phyloP scores from a whole-genome alignment of 768 basidiomycete species.

The Gautieria morchelliformis region DNA sequence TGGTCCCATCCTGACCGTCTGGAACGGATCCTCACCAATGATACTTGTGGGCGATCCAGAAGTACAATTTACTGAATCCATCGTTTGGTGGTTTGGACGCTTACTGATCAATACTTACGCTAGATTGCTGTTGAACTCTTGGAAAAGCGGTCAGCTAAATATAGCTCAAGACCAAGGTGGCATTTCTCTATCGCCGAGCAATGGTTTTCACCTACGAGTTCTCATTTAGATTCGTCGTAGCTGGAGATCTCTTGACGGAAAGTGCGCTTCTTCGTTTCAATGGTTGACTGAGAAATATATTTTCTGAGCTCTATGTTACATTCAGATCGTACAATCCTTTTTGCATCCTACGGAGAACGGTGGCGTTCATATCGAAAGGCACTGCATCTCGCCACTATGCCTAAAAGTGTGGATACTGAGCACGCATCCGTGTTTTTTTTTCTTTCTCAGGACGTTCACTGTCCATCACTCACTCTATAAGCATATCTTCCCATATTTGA shows the following conservation, averaged over 20 bases:
- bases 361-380: constrained; percentile 12
- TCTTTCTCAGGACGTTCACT: not conserved
- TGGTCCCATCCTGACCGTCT: constrained; percentile 12
- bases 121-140: constrained; percentile 11
- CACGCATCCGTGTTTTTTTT: not conserved
- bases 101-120: not conserved
- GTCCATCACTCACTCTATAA: not conserved
- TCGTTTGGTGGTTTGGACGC: not conserved
- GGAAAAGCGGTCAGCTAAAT: constrained; percentile 13
- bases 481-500: constrained; percentile 11
- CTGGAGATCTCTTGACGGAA: constrained; percentile 14
- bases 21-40: constrained; percentile 14
- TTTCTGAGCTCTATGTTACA: not conserved
- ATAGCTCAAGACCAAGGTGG: constrained; percentile 14
- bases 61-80: not conserved
- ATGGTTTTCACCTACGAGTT: not conserved
- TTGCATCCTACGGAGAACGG: constrained; percentile 10
- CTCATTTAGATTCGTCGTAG: constrained; percentile 9
- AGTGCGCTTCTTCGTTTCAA: constrained; percentile 1
- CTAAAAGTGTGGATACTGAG: constrained; percentile 11
- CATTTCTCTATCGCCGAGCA: not conserved
- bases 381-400: constrained; percentile 11
- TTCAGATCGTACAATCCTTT: constrained; percentile 8
- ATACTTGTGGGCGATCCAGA: constrained; percentile 9
- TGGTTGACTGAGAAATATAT: not conserved